These are phyloP conservation scores for Rhazya stricta DNA, from an alignment of 257 asterid species.

Conservation along the genomic window DNA sequence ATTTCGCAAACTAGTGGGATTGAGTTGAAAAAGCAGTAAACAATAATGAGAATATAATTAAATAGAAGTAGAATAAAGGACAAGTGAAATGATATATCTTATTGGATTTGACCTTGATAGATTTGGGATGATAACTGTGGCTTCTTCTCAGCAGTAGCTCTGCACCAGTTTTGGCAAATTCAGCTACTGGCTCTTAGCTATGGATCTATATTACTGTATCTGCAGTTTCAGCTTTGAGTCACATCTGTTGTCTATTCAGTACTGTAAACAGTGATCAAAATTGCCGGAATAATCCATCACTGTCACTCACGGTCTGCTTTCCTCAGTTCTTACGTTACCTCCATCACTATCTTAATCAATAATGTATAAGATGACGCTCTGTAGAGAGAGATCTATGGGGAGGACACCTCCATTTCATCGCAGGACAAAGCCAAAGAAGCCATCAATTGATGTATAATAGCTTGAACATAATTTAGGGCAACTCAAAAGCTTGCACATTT, in stretches of 20 bases:
- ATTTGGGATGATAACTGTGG: not conserved
- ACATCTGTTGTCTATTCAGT: slow-evolving; percentile 5
- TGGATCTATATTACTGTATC: not conserved
- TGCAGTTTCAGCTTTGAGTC: slow-evolving; percentile 5
- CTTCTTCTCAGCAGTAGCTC: not conserved
- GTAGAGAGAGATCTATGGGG: no score
- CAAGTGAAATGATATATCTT: not conserved
- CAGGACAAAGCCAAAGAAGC: no score
- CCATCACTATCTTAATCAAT: no score
- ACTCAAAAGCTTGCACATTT: no score
- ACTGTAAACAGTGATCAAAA: not conserved
- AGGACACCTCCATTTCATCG: no score
- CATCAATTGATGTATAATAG: no score
- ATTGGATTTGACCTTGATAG: slow-evolving; percentile 3
- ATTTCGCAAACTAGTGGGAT: not conserved
- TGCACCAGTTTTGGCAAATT: not conserved
- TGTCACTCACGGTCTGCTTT: not conserved
- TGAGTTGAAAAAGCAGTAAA: not conserved
- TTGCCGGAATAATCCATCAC: not conserved
- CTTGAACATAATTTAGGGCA: no score
- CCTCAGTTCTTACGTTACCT: not conserved
- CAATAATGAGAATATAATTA: not conserved
- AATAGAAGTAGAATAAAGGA: not conserved
- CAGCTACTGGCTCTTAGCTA: not conserved
- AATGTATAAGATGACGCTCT: no score